Evolutionary conservation across 2,329 filamentous ascomycete genomes (phyloP), one percentile per base, ranked within the genome.

Genomic region (Colletotrichum orbiculare): DNA sequence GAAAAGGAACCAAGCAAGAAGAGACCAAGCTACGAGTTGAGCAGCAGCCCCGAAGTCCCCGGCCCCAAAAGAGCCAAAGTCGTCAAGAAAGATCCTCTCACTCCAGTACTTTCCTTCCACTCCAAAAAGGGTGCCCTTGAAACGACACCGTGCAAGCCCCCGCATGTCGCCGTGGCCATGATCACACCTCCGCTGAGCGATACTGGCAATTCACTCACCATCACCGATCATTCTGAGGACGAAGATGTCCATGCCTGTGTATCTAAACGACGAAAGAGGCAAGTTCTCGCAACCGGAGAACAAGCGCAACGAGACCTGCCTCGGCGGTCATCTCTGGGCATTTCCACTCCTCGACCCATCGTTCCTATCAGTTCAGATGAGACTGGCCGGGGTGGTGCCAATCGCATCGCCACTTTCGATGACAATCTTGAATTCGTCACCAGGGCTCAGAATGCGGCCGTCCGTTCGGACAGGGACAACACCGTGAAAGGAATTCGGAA

Each of bases 181-280:
- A 42, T 57, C 54, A 57, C 54, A 7, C 54, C 54, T 12, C 45
- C 54, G 33, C 54, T n/a, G 9, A 57, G 54, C 45, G 17, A 15
- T 25, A 17, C 15, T 1, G 41, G 25, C 45, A 57, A 15, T 17
- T 38, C 54, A 10, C 13, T 48, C 17, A 10, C 35, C 34, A 15
- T 34, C 4, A 35, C 10, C 33, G 33, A 49, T 15, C 25, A 25
- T 25, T 49, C 46, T 15, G 13, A 13, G 9, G 38, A 41, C 3
- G 38, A 41, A 10, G 43, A 41, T 25, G 41, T 3, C 37, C 45
- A 57, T 11, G 54, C 48, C 17, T 9, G 38, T 15, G 45, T 15
- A 7, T 25, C 35, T 11, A 15, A 45, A 10, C 52, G 39, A 10
- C 34, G 34, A 39, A 34, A 41, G n/a, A 37, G 52, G 45, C 52